Conservation (phyloP, 768 basidiomycete species). For the Mycena crocata region DNA sequence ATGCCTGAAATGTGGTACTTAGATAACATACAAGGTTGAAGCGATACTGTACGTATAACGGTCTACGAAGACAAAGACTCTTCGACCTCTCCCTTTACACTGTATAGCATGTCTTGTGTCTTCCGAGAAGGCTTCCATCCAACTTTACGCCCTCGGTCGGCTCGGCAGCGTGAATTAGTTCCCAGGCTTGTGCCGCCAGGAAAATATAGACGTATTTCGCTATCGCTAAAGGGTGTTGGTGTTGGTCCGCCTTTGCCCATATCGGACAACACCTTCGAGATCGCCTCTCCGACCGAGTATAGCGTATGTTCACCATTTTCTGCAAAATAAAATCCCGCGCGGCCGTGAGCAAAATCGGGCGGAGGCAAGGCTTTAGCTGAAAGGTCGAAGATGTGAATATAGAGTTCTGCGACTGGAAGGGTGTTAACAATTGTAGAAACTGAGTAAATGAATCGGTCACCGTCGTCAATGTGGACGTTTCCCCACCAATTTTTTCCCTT, state of each 20-base stretch:
- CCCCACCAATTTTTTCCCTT: constrained; percentile 66
- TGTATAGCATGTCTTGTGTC: constrained; percentile 61
- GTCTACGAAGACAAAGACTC: constrained; percentile 17
- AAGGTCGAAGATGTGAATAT: constrained; percentile 54
- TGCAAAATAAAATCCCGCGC: constrained; percentile 61
- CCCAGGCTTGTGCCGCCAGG: constrained; percentile 48
- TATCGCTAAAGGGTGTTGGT: constrained; percentile 57
- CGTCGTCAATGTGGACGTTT: constrained; percentile 66
- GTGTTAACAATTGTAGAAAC: constrained; percentile 1
- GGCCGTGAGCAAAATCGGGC: constrained; percentile 54
- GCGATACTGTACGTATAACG: neutral
- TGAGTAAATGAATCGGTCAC: constrained; percentile 37
- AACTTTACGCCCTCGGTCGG: constrained; percentile 54
- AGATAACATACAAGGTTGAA: neutral
- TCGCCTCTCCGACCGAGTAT: constrained; percentile 49
- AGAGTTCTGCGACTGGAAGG: constrained; percentile 55
- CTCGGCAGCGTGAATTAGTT: constrained; percentile 57
- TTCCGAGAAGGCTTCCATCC: constrained; percentile 66
- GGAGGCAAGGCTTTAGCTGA: constrained; percentile 39
- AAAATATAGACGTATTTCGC: constrained; percentile 56
- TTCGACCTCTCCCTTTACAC: constrained; percentile 59
- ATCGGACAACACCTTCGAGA: constrained; percentile 48
- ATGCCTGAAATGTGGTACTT: neutral
- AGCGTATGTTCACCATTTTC: constrained; percentile 60
- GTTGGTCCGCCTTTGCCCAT: constrained; percentile 50